These are phyloP conservation scores for Sporothrix pseudoabietina DNA, from an alignment of 2,329 filamentous ascomycete species.

Conservation along the genomic window DNA sequence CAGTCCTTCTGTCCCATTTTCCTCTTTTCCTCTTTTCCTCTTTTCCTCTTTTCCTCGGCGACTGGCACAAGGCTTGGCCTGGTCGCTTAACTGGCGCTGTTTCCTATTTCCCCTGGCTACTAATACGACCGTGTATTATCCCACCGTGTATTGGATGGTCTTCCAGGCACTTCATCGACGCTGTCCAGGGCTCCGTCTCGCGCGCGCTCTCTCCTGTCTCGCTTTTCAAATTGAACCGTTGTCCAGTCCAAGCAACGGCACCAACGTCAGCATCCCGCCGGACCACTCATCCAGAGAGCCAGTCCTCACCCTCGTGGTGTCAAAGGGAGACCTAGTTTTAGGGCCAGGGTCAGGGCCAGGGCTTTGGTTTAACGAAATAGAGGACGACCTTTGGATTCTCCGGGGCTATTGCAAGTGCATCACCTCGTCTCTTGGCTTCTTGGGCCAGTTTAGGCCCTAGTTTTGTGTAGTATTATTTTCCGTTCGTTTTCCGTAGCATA, in stretches of 20 bases:
- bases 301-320: background rate
- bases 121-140: background rate
- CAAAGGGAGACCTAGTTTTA: background rate
- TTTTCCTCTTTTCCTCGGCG: constrained; percentile 14
- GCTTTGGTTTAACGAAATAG: background rate
- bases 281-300: background rate
- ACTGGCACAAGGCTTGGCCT: constrained; percentile 8
- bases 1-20: background rate
- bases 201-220: background rate
- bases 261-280: background rate
- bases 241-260: background rate
- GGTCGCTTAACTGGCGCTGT: background rate
- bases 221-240: constrained; percentile 9
- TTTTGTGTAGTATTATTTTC: constrained; percentile 2
- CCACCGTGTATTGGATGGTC: background rate
- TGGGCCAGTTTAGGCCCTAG: background rate
- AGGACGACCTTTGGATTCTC: background rate
- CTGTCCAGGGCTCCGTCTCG: background rate
- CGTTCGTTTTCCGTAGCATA: background rate
- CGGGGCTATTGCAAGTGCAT: background rate
- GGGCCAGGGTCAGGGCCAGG: constrained; percentile 5
- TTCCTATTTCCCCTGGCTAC: background rate
- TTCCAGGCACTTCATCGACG: background rate
- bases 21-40: constrained; percentile 4
- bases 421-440: background rate